A percentile compares a stretch with the other conserved stretches of the same genome.
Evolutionary conservation across 2,329 filamentous ascomycete genomes (phyloP).

Genomic region (Tolypocladium inflatum): DNA sequence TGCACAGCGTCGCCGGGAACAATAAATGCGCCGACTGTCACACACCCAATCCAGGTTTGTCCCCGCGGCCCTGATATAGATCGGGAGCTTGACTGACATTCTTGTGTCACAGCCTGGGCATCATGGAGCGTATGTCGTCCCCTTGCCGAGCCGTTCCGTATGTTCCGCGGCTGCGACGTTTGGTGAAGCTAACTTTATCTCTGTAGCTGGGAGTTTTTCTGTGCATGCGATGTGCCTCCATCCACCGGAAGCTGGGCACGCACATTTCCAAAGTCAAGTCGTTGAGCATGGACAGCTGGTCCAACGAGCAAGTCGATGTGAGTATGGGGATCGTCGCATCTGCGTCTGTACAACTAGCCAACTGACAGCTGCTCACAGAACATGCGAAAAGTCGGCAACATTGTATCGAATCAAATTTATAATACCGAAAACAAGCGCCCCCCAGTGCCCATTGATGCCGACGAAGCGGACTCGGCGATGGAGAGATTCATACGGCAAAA

Average conservation of each 20-base stretch:
- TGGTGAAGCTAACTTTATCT: constrained; percentile 3
- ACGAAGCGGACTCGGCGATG: constrained; percentile 90
- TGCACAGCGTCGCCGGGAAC: constrained; percentile 77
- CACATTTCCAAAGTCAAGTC: constrained; percentile 99
- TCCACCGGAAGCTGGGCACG: constrained; percentile 93
- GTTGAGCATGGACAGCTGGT: constrained; percentile 97
- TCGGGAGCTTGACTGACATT: not conserved
- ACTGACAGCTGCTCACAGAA: constrained; percentile 43
- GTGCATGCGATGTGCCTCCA: constrained; percentile 91
- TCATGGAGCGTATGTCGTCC: constrained; percentile 76
- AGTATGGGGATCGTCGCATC: constrained; percentile 15
- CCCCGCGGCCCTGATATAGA: not conserved
- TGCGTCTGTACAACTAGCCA: not conserved
- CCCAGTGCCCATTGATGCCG: constrained; percentile 77
- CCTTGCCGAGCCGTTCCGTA: constrained; percentile 1
- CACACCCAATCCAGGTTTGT: constrained; percentile 80
- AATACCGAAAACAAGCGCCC: constrained; percentile 79
- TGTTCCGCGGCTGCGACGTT: not conserved
- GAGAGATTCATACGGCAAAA: constrained; percentile 93
- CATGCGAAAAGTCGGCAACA: constrained; percentile 90
- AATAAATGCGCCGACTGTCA: constrained; percentile 90
- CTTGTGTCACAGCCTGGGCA: constrained; percentile 62
- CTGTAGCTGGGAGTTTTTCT: constrained; percentile 82
- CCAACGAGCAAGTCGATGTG: constrained; percentile 92
- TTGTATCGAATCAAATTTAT: constrained; percentile 75